A percentile compares a stretch with the other conserved stretches of the same genome.
phyloP scores from a whole-genome alignment of 306 rosid genomes.

The Heteromeles arbutifolia region DNA sequence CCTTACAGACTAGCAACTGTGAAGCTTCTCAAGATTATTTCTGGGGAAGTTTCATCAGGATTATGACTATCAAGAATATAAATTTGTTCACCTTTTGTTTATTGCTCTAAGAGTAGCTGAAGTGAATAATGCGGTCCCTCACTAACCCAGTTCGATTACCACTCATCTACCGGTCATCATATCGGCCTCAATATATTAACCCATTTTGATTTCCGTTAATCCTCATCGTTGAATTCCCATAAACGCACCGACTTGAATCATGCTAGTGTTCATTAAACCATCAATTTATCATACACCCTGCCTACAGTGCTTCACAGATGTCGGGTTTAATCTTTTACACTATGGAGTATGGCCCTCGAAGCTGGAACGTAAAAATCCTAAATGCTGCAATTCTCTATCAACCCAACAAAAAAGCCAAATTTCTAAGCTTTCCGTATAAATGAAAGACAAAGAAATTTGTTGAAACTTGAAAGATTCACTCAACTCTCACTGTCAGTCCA shows the following conservation, averaged over 20 bases:
- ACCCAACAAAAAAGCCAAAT: neutral
- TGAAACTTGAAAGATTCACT: no score
- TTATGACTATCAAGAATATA: neutral
- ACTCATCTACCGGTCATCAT: neutral
- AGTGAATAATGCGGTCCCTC: neutral
- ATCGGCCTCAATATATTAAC: neutral
- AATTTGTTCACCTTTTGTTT: neutral
- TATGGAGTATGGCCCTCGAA: no score
- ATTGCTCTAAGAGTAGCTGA: neutral
- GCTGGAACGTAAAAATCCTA: neutral
- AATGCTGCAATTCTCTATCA: neutral
- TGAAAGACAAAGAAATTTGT: no score
- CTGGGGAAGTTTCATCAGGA: neutral
- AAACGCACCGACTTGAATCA: neutral
- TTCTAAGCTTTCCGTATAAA: no score
- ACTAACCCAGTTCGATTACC: neutral
- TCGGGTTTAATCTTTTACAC: no score
- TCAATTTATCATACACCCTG: neutral
- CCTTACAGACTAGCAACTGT: neutral
- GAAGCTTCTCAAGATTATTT: neutral
- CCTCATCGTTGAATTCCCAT: neutral
- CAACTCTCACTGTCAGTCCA: no score
- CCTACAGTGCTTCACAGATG: neutral
- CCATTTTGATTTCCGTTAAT: neutral
- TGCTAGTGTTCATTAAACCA: neutral